Evolutionary conservation across 192 early-diverging fungal species (phyloP), one percentile per base, ranked within the genome.

Genomic region (Podila epicladia): DNA sequence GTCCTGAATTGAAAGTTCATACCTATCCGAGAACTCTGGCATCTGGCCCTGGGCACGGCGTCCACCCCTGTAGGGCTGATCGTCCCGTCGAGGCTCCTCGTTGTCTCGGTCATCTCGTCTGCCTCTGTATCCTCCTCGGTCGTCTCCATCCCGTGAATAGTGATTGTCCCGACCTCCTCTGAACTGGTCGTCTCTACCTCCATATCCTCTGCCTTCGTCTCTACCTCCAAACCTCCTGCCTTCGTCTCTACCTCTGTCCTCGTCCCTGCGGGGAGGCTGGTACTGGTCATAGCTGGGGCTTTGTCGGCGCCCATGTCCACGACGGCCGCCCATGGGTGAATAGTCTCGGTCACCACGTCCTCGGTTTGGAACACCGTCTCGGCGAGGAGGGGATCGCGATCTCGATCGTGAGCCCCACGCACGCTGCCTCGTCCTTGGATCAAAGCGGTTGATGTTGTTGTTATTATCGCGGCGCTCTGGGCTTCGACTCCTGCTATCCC

Each of bases 21-120:
- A 79, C 76, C 65, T 79, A 29, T 79, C 61, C 11, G 63, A 62
- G 31, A 72, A 79, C 35, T 72, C 65, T 13, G 70, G 65, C n/a
- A 79, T 13, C 58, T 29, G 28, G 1, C 58, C 70, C 31, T 72
- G 65, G 5, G 65, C 31, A 24, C 76, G 59, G 32, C 76, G 29
- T 28, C 76, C 76, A 2, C 76, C 76, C 58, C 65, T 51, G 31
- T 79, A 79, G 1, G 37, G 53, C 37, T 58, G 65, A 22, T 68
- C 59, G 37, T 66, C 50, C 9, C 70, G 60, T 15, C 55, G 60
- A n/a, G 49, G 38, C 3, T 38, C n/a, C 0, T 19, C 41, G 22
- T 50, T 49, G 60, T 68, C 55, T 31, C 68, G 62, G 13, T 58
- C 29, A 13, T 29, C n/a, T 50, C 31, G 73, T 53, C n/a, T 35